Evolutionary conservation across 1,284 basidiomycete species (phyloP).

Genomic region (Sanghuangporus sanghuang): DNA sequence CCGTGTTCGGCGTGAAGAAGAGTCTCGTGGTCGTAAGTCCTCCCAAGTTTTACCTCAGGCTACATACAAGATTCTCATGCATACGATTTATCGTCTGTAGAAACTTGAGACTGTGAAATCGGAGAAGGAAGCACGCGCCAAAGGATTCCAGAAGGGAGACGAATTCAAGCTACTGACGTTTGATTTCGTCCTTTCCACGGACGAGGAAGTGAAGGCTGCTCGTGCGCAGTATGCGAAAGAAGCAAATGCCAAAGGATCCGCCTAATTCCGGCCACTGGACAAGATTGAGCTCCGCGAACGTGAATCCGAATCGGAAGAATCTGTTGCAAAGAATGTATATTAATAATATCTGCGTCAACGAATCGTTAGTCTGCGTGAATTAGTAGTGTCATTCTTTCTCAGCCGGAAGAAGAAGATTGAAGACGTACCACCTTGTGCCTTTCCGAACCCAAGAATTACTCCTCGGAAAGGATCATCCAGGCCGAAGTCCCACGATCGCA

Average conservation of each 20-base stretch:
- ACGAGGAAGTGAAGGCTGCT: conserved; percentile 37
- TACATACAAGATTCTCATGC: not conserved
- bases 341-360: not conserved
- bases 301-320: not conserved
- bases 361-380: not conserved
- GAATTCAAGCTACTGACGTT: conserved; percentile 56
- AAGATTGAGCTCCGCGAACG: not conserved
- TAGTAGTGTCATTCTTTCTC: not conserved
- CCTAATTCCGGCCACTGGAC: not conserved
- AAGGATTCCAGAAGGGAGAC: conserved; percentile 56
- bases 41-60: conserved; percentile 13
- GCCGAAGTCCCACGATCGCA: too few relatives aligned
- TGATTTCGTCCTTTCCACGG: conserved; percentile 58
- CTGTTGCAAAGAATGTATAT: not conserved
- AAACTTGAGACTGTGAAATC: conserved; percentile 46
- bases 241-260: not conserved
- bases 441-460: too few relatives aligned
- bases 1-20: conserved; percentile 76
- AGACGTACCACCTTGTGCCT: too few relatives aligned
- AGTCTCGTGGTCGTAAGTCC: conserved; percentile 49
- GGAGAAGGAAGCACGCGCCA: conserved; percentile 46
- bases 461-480: too few relatives aligned
- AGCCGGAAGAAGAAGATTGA: too few relatives aligned
- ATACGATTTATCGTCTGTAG: conserved; percentile 28
- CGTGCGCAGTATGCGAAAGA: conserved; percentile 25